Percentiles rank a stretch among this genome's conserved stretches.
Conservation (phyloP, 257 asterid genomes). For the Lycium ferocissimum region DNA sequence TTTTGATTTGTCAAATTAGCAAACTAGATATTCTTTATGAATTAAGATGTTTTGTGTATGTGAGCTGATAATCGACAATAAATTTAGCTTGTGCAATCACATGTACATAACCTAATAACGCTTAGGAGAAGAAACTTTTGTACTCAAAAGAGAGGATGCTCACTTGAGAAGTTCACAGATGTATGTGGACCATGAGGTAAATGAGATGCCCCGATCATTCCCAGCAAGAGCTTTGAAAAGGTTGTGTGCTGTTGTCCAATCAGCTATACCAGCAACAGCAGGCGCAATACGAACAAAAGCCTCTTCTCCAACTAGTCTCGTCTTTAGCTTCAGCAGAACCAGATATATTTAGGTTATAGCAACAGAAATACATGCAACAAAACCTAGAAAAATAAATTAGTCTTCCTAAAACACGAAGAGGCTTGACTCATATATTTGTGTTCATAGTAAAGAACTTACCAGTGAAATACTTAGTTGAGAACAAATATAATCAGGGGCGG, state of each 20-base stretch:
- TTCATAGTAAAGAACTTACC: not conserved
- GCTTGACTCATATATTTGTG: not conserved
- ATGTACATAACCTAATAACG: not conserved
- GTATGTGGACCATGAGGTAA: slow-evolving; percentile 77
- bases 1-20: slow-evolving; percentile 1
- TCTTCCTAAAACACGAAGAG: not conserved
- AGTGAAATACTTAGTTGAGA: not conserved
- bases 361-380: not conserved
- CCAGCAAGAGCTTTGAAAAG: slow-evolving; percentile 93
- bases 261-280: slow-evolving; percentile 95
- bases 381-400: not conserved
- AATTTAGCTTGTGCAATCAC: not conserved
- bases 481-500: slow-evolving; percentile 16
- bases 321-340: slow-evolving; percentile 54
- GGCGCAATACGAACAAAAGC: slow-evolving; percentile 98
- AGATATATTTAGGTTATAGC: not conserved
- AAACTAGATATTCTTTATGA: not conserved
- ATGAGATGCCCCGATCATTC: slow-evolving; percentile 74
- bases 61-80: not conserved
- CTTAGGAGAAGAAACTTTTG: not conserved
- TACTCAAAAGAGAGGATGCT: slow-evolving; percentile 43
- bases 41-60: slow-evolving; percentile 9
- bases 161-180: slow-evolving; percentile 85
- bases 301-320: slow-evolving; percentile 81
- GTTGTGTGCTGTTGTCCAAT: slow-evolving; percentile 85